Percentiles rank a stretch among this genome's conserved stretches.
Evolutionary conservation across 768 basidiomycete genomes (phyloP).

Genomic region (Tremella yokohamensis): DNA sequence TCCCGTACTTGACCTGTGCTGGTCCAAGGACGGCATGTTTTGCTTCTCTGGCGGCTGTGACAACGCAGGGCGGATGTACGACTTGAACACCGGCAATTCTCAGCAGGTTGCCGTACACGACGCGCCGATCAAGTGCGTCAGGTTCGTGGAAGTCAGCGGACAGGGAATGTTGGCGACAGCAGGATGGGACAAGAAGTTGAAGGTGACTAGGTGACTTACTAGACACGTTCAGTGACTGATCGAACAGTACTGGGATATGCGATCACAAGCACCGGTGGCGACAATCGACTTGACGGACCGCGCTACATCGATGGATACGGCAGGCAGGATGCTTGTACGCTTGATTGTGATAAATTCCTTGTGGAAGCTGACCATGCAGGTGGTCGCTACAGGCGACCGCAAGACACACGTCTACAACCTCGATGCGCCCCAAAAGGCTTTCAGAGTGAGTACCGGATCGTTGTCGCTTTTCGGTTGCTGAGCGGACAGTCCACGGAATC

Average conservation of each 20-base stretch:
- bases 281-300: slow-evolving; percentile 81
- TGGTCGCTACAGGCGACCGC: slow-evolving; percentile 87
- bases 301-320: slow-evolving; percentile 80
- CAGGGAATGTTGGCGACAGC: slow-evolving; percentile 70
- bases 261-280: slow-evolving; percentile 69
- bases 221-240: not conserved
- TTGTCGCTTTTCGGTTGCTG: not conserved
- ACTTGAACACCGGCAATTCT: slow-evolving; percentile 74
- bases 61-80: slow-evolving; percentile 91
- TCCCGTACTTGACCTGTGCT: slow-evolving; percentile 80
- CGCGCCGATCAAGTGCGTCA: slow-evolving; percentile 74
- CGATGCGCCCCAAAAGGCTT: slow-evolving; percentile 70
- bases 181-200: slow-evolving; percentile 96
- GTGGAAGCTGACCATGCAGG: slow-evolving; percentile 47
- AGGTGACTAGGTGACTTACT: slow-evolving; percentile 56
- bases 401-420: slow-evolving; percentile 88
- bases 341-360: not conserved
- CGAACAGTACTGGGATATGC: slow-evolving; percentile 85
- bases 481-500: slow-evolving; percentile 66
- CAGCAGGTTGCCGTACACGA: slow-evolving; percentile 87
- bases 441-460: slow-evolving; percentile 59
- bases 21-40: slow-evolving; percentile 91
- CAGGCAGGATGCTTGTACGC: slow-evolving; percentile 65
- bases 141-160: slow-evolving; percentile 70
- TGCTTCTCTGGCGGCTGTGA: slow-evolving; percentile 90